These are phyloP conservation scores for Aschersonia sp. DNA, from an alignment of 2,329 filamentous ascomycete genomes.

Conservation along the genomic window DNA sequence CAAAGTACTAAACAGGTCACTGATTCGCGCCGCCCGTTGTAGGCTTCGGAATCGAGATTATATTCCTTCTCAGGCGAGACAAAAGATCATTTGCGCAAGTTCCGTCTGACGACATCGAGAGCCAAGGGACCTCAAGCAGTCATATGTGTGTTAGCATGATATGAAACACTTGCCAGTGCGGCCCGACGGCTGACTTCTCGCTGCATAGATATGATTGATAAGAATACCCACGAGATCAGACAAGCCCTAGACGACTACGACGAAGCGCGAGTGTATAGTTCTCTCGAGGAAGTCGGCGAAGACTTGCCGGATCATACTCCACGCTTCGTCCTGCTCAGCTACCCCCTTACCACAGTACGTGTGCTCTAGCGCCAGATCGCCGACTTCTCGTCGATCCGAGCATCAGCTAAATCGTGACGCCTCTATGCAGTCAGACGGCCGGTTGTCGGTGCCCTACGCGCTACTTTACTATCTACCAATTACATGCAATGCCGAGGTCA, in stretches of 20 bases:
- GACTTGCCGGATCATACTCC: constrained; percentile 88
- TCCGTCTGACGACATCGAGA: constrained; percentile 79
- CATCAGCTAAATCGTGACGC: background rate
- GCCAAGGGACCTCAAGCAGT: constrained; percentile 78
- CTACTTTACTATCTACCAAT: constrained; percentile 88
- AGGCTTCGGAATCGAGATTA: constrained; percentile 66
- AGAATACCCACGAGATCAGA: constrained; percentile 76
- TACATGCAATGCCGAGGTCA: constrained; percentile 73
- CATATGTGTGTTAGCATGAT: constrained; percentile 52
- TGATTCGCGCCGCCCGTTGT: background rate
- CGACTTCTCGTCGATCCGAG: background rate
- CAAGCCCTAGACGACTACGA: constrained; percentile 41
- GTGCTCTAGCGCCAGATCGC: background rate
- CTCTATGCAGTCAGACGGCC: constrained; percentile 53
- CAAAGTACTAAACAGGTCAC: background rate
- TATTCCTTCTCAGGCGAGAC: constrained; percentile 90
- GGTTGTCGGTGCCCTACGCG: constrained; percentile 81
- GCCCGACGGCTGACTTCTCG: background rate
- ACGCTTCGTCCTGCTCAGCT: constrained; percentile 78
- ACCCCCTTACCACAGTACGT: constrained; percentile 71
- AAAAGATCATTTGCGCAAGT: constrained; percentile 82
- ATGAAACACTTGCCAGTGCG: background rate
- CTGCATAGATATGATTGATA: constrained; percentile 73
- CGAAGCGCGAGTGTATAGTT: constrained; percentile 62
- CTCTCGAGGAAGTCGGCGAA: constrained; percentile 67